Evolutionary conservation across 73 alveolate genomes (phyloP), one percentile per base, ranked within the genome.

Genomic region (Symbiodinium natans): DNA sequence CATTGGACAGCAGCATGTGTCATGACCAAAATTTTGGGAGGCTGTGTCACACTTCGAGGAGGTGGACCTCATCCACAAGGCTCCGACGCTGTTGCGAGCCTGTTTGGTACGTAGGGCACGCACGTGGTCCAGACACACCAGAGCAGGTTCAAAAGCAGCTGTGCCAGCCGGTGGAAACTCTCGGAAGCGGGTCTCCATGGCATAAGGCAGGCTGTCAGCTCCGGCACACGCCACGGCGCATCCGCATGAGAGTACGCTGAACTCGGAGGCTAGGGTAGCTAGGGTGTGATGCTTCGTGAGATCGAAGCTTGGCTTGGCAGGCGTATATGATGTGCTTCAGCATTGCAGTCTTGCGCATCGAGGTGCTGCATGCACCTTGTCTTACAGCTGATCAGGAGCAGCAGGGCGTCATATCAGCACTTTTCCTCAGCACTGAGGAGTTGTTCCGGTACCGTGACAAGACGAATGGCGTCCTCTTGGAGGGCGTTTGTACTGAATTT

Each of bases 121-220:
- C n/a, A n/a, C n/a, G n/a, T n/a, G n/a, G n/a, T n/a, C n/a, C n/a
- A 13, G 59, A 27, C 17, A 63, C 77, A 63, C 77, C 77, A 1
- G n/a, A 54, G 5, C 34, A 88, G 95, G 86, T 88, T 33, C 95
- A 88, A 34, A 88, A 74, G 85, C 95, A 88, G 95, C 95, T 88
- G 38, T 56, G 73, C 85, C 73, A 88, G 77, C 95, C 95, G 11
- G 95, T 74, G 71, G 41, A 36, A 68, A 59, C 95, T 2, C 41
- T 39, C 23, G 95, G 95, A 15, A 82, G 43, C 71, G 68, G 10
- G 38, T 36, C 84, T 27, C 95, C 95, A 3, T 88, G 86, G 86
- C 71, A 39, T 2, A 88, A 88, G 95, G 95, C 86, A 1, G 48
- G 86, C 15, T 3, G 43, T 33, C 23, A 73, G 29, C 25, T 23